These are phyloP conservation scores for Vicia faba DNA, from an alignment of 306 rosid genomes.

Conservation along the genomic window DNA sequence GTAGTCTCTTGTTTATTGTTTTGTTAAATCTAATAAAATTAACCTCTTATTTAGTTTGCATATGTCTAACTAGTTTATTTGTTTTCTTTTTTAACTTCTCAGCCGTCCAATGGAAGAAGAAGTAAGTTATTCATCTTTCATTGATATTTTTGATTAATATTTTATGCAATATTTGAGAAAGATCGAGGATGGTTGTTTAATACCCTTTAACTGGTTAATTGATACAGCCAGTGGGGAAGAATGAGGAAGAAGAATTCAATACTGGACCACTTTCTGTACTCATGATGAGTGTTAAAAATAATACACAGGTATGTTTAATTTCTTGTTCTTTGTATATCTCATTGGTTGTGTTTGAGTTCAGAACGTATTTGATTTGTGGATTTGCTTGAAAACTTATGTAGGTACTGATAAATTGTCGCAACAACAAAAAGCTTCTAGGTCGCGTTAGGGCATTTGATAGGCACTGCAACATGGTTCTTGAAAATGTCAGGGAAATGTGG, in stretches of 20 bases:
- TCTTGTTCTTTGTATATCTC: not conserved
- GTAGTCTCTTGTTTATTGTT: not conserved
- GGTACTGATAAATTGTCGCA: conserved; percentile 91
- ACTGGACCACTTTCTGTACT: conserved; percentile 92
- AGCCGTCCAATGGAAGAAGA: conserved; percentile 89
- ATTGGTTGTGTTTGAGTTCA: not conserved
- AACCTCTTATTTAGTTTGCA: not conserved
- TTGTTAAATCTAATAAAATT: not conserved
- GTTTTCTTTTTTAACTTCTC: not conserved
- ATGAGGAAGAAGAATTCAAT: conserved; percentile 89
- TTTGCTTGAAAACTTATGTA: conserved; percentile 12
- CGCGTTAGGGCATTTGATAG: conserved; percentile 93
- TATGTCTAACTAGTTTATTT: not conserved
- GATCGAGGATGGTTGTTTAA: not conserved
- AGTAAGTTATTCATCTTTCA: conserved; percentile 52
- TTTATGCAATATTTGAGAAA: not conserved
- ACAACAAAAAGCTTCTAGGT: conserved; percentile 86
- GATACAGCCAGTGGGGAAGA: conserved; percentile 49
- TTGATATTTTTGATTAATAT: not conserved
- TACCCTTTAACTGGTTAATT: not conserved
- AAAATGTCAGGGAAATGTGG: conserved; percentile 98
- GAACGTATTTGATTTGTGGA: not conserved
- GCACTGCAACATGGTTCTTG: conserved; percentile 97
- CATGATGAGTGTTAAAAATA: conserved; percentile 93
- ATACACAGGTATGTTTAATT: conserved; percentile 64